Evolutionary conservation across 352 stramenopile genomes (phyloP).

Genomic region (Pythium brassicae): DNA sequence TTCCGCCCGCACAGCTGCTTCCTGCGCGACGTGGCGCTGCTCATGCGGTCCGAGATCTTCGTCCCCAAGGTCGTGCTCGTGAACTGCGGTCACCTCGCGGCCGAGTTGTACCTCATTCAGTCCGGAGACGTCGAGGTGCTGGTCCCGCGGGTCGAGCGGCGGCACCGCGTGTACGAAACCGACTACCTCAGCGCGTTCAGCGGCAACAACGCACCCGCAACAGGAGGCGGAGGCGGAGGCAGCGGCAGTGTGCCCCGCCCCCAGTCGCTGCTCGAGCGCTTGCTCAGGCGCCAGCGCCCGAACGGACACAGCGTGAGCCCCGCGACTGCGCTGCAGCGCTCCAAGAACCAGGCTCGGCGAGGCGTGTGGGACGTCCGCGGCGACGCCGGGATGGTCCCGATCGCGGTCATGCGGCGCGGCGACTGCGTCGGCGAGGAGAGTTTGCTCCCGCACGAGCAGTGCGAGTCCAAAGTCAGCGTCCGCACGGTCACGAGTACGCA

Average conservation of each 20-base stretch:
- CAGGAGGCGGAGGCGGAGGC: neutral
- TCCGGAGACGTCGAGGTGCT: constrained; percentile 52
- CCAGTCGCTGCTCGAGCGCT: neutral
- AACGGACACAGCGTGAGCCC: neutral
- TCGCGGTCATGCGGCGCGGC: constrained; percentile 43
- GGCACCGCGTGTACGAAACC: constrained; percentile 1
- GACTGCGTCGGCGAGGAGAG: constrained; percentile 67
- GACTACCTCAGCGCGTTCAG: constrained; percentile 1
- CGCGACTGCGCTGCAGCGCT: neutral
- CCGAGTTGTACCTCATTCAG: constrained; percentile 60
- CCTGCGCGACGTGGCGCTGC: constrained; percentile 24
- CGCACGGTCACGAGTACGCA: constrained; percentile 48
- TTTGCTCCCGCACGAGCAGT: constrained; percentile 27
- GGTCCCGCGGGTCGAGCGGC: constrained; percentile 19
- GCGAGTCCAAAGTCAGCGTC: constrained; percentile 37
- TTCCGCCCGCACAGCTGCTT: constrained; percentile 14
- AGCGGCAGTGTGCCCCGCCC: no score
- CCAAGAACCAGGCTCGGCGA: neutral
- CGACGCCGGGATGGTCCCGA: constrained; percentile 13
- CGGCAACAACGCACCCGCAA: neutral
- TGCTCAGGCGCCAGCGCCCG: neutral
- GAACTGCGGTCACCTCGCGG: constrained; percentile 44
- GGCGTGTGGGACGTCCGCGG: constrained; percentile 4
- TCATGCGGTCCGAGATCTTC: constrained; percentile 55
- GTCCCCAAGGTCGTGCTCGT: constrained; percentile 51